A percentile compares a stretch with the other conserved stretches of the same genome.
Evolutionary conservation across 2,329 filamentous ascomycete genomes (phyloP).

Genomic region (Phaeosphaeria sp.): DNA sequence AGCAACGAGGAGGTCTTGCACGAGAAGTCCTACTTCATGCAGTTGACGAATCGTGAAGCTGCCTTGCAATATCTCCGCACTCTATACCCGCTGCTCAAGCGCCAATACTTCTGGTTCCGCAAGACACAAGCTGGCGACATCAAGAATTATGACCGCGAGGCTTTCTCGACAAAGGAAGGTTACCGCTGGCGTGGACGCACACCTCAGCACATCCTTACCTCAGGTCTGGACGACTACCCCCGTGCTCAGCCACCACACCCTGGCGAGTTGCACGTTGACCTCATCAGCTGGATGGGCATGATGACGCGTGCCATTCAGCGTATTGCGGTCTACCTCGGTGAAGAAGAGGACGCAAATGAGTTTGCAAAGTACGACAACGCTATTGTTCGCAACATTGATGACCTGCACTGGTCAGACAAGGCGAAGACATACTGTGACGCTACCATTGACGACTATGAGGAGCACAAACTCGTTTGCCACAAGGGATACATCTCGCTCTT

Average conservation of each 20-base stretch:
- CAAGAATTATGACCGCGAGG: conserved; percentile 87
- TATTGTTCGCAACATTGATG: conserved; percentile 85
- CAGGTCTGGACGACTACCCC: conserved; percentile 95
- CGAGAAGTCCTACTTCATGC: conserved; percentile 62
- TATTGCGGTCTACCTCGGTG: conserved; percentile 77
- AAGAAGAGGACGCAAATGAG: conserved; percentile 76
- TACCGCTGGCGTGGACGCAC: conserved; percentile 96
- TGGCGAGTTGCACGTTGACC: conserved; percentile 91
- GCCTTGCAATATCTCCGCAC: conserved; percentile 75
- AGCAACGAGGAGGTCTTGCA: conserved; percentile 44
- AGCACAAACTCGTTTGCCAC: conserved; percentile 88
- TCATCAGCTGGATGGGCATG: conserved; percentile 97
- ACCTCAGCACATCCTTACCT: conserved; percentile 85
- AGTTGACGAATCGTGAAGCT: conserved; percentile 71
- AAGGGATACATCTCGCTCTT: conserved; percentile 96
- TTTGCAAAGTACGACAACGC: conserved; percentile 76
- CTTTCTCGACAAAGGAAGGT: conserved; percentile 86
- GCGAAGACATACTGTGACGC: conserved; percentile 90
- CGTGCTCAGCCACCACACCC: conserved; percentile 92
- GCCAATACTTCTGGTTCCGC: conserved; percentile 94
- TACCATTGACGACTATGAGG: conserved; percentile 94
- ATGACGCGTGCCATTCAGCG: conserved; percentile 87
- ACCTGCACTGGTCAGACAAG: conserved; percentile 88
- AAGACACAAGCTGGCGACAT: conserved; percentile 90
- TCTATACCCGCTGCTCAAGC: conserved; percentile 85